These are phyloP conservation scores for Skeletonema marinoi DNA, from an alignment of 108 stramenopile species.

Conservation along the genomic window DNA sequence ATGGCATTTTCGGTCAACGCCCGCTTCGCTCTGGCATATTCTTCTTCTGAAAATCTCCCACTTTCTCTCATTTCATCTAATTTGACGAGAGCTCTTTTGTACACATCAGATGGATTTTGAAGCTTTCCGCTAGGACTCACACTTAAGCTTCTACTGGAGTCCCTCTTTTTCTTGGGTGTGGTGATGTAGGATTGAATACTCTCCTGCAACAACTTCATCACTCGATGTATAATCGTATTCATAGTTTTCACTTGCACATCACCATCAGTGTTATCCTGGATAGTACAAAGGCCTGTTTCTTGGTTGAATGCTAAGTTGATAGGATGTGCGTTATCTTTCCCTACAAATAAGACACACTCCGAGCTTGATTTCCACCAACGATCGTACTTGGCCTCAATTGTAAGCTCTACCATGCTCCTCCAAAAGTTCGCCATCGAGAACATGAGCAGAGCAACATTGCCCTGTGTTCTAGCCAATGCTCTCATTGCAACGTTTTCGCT, in stretches of 20 bases:
- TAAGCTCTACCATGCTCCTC: slow-evolving; percentile 20
- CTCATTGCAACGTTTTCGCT: slow-evolving; percentile 3
- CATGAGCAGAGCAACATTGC: slow-evolving; percentile 8
- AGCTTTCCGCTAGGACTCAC: slow-evolving; percentile 12
- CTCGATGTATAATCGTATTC: slow-evolving; percentile 23
- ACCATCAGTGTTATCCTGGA: slow-evolving; percentile 1
- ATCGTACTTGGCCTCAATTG: slow-evolving; percentile 15
- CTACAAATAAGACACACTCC: slow-evolving; percentile 9
- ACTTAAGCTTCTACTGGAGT: slow-evolving; percentile 7
- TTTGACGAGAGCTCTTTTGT: slow-evolving; percentile 30
- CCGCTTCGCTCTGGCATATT: slow-evolving; percentile 24
- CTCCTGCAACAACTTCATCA: slow-evolving; percentile 21
- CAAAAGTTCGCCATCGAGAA: slow-evolving; percentile 24
- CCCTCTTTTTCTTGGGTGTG: background rate
- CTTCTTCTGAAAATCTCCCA: slow-evolving; percentile 17
- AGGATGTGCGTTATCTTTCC: background rate
- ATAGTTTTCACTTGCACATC: slow-evolving; percentile 17
- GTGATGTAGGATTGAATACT: slow-evolving; percentile 18
- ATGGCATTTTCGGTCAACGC: slow-evolving; percentile 24
- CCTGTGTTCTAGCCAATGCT: slow-evolving; percentile 10
- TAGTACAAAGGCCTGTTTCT: slow-evolving; percentile 17
- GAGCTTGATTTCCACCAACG: slow-evolving; percentile 18
- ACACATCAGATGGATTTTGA: slow-evolving; percentile 24
- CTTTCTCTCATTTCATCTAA: slow-evolving; percentile 32
- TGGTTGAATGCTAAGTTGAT: slow-evolving; percentile 16